Base-by-base conservation (phyloP, 2,329 filamentous ascomycete species). In the Colletotrichum agaves region DNA sequence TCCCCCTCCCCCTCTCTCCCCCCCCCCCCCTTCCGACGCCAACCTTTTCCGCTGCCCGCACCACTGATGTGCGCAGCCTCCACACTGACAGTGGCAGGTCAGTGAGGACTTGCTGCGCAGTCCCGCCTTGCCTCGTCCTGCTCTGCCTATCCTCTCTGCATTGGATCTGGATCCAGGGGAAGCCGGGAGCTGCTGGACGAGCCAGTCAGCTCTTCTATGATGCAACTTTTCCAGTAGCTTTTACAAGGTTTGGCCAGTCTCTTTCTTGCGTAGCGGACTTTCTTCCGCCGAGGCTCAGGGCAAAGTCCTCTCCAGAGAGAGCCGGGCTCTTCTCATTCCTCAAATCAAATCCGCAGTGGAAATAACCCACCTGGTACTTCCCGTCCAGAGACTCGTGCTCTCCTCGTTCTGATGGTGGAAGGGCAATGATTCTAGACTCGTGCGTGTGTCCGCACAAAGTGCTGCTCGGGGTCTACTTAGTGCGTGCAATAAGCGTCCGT, bases 61-160 rank as follows among this genome's bases (percentile, higher is more conserved):
- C 56, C 47, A 61, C 56, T 61, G 47, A 61, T 66, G 57, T 43
- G 49, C 63, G 63, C 57, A 55, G 63, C 63, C 63, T 41, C 58
- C 61, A 53, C 61, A 63, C 61, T 52, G 55, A 52, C 61, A 27
- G 43, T 44, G 44, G 55, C 23, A 33, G 49, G 49, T 41, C 61
- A 47, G 50, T 19, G 52, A 59, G 35, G 31, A 23, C 55, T 11
- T 12, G 23, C 46, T 49, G 46, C 43, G 41, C 41, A 33, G 39
- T 43, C 11, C 21, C 13, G 41, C 39, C 49, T 46, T 46, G 43
- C 35, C 13, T 39, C 17, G 44, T 35, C 50, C 50, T 52, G 43
- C 43, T 52, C 43, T 63, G 49, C 31, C 13, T 35, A 15, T 23
- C 17, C 23, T 49, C 23, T 49, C 21, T 60, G 57, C 57, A 35